These are phyloP conservation scores for Aspergillus ostianus DNA, from an alignment of 495 filamentous ascomycete genomes.

Conservation along the genomic window DNA sequence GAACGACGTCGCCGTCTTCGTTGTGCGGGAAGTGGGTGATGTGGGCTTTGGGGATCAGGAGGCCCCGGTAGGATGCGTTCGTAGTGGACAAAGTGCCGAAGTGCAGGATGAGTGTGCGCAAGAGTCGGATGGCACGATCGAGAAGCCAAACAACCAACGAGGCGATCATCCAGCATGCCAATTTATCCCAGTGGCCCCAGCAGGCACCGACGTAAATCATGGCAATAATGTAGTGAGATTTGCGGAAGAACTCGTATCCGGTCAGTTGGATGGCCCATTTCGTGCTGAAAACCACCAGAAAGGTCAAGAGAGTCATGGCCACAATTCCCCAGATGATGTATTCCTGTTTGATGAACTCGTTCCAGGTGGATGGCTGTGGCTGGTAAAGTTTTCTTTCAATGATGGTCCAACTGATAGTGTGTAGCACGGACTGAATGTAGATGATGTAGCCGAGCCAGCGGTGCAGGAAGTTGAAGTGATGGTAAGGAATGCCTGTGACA, in stretches of 20 bases:
- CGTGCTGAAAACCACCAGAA: constrained; percentile 55
- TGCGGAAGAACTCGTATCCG: constrained; percentile 67
- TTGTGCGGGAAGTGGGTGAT: constrained; percentile 47
- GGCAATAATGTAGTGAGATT: constrained; percentile 61
- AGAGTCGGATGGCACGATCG: constrained; percentile 51
- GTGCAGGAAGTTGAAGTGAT: constrained; percentile 68
- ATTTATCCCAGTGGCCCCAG: constrained; percentile 64
- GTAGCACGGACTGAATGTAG: constrained; percentile 56
- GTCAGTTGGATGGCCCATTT: constrained; percentile 55
- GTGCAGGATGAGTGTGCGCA: constrained; percentile 55
- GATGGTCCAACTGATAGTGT: constrained; percentile 65
- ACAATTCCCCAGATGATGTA: constrained; percentile 68
- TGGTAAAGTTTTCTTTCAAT: constrained; percentile 61
- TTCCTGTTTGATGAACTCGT: constrained; percentile 47
- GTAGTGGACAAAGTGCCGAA: constrained; percentile 35
- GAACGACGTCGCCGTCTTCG: constrained; percentile 51
- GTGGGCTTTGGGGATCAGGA: constrained; percentile 45
- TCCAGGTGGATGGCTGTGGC: constrained; percentile 57
- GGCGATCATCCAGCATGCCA: constrained; percentile 62
- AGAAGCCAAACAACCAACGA: constrained; percentile 55
- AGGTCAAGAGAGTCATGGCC: constrained; percentile 55
- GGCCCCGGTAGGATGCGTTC: constrained; percentile 30
- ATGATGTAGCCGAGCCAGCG: constrained; percentile 66
- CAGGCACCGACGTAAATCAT: constrained; percentile 65
- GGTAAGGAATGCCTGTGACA: constrained; percentile 63